Base-by-base conservation (phyloP, 2,329 filamentous ascomycete species). In the Tetracladium maxilliforme region DNA sequence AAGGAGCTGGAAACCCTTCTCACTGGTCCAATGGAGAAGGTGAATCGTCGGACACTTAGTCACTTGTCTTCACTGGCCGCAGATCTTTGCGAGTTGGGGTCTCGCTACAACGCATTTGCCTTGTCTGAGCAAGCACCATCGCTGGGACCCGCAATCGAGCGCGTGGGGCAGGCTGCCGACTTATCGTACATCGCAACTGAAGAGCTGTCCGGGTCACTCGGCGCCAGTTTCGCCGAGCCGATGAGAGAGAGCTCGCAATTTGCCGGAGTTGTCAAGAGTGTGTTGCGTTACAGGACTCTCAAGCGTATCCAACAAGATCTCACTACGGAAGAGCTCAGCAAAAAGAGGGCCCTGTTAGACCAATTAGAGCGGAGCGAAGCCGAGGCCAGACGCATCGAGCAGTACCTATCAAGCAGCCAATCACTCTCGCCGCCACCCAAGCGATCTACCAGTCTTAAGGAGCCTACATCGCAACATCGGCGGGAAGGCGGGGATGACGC, bases 201-300 rank as follows among this genome's bases (percentile, higher is more conserved):
- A 41, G 90, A 98, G 45, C 59, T 98, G 4, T 86, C 86, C 0
- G 73, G 72, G 3, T 78, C 79, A 0, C 57, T 98, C n/a, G 86
- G 86, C 12, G 86, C 87, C 17, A 90, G 73, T 36, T 98, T 98
- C 44, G 84, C 92, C 0, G 92, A 98, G 44, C 90, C 90, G 1
- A 94, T 98, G 83, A 71, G 92, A 28, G 90, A 98, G 53, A 92
- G 84, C 41, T 86, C 90, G 9, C 90, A 98, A 44, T 98, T 98
- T 47, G 90, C 90, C 1, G 82, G 90, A 8, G 83, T 98, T 2
- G 90, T 98, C 4, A 72, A 86, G 21, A 80, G 63, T 36, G 87
- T 98, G 17, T 58, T 98, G 27, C 71, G 81, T 35, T 98, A 94
- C 47, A 66, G 90, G 10, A 77, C 95, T 4, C 57, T 94, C 33